phyloP scores from a whole-genome alignment of 768 basidiomycete genomes.

The Thelephora ganbajun region DNA sequence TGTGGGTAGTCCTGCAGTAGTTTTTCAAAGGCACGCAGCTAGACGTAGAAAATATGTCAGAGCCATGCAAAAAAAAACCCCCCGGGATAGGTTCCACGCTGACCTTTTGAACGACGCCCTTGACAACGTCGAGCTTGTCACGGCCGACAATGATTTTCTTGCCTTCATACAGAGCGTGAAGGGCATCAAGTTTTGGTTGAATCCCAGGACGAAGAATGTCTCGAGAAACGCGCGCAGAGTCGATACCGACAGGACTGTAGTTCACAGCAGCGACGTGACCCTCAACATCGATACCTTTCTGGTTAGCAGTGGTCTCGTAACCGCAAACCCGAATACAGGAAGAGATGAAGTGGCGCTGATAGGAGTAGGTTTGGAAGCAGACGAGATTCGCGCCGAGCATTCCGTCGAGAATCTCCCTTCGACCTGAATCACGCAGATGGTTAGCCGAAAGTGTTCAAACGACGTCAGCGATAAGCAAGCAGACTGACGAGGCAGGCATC shows the following conservation, averaged over 20 bases:
- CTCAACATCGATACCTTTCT: constrained; percentile 60
- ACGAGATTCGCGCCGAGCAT: constrained; percentile 96
- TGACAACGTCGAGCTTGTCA: constrained; percentile 97
- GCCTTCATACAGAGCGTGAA: constrained; percentile 75
- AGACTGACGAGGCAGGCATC: constrained; percentile 74
- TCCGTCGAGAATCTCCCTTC: constrained; percentile 90
- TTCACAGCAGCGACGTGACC: constrained; percentile 73
- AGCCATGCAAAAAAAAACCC: neutral
- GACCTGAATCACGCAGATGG: constrained; percentile 10
- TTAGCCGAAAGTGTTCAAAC: constrained; percentile 1
- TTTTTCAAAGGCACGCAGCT: constrained; percentile 93
- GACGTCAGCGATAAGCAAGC: too few relatives aligned
- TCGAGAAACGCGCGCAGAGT: constrained; percentile 75
- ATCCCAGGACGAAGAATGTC: constrained; percentile 77
- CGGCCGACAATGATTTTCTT: constrained; percentile 98
- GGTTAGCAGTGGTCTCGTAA: constrained; percentile 58
- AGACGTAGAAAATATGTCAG: neutral
- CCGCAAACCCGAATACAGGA: constrained; percentile 95
- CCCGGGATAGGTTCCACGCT: constrained; percentile 1
- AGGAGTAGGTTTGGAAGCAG: constrained; percentile 96
- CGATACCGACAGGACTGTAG: constrained; percentile 93
- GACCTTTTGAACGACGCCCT: constrained; percentile 93
- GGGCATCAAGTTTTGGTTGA: constrained; percentile 77
- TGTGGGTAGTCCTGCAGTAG: constrained; percentile 87
- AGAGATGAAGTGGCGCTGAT: constrained; percentile 87